Base-by-base conservation (phyloP, 257 asterid species). In the Solanum neorickii region DNA sequence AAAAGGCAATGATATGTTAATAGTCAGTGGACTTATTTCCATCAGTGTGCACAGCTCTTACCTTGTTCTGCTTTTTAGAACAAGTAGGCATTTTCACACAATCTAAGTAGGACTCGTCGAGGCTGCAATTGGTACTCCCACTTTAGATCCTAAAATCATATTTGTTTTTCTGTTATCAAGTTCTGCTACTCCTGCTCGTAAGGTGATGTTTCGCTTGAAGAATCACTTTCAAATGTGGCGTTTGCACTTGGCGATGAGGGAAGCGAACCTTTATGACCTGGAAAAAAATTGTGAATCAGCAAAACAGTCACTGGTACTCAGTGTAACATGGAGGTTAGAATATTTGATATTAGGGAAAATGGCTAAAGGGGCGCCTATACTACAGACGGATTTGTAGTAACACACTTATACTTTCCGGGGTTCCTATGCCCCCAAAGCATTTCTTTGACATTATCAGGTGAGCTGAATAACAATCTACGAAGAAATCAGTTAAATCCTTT, bases 131-230 rank as follows among this genome's bases (percentile, higher is more conserved):
- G 69, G 69, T 68, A 80, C 69, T 46, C 25, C 69, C 25, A 29
- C 14, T 47, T 47, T 47, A 47, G 29, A 80, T 80, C 44, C 85
- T 80, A 80, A 47, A 44, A 29, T 56, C 46, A 49, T 80, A 80
- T 80, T 31, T 13, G 59, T 80, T 74, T 80, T 18, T 35, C 69
- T 49, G 70, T 49, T 49, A 49, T 82, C 69, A 27, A 31, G 29
- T 25, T 49, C 85, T 18, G 27, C 68, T 80, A 80, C 27, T 80
- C 85, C 83, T 96, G 97, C 90, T 96, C 98, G 16, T 93, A 94
- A 44, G 98, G 97, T 21, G 97, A 93, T 75, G 99, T 93, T 89
- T 95, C 98, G 70, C 98, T 92, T 33, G 98, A 95, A 74, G 98
- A 94, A 94, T 95, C 98, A 87, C 98, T 96, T 65, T 94, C 99